Conservation (phyloP, 2,329 filamentous ascomycete species). For the Arthroderma sp. region DNA sequence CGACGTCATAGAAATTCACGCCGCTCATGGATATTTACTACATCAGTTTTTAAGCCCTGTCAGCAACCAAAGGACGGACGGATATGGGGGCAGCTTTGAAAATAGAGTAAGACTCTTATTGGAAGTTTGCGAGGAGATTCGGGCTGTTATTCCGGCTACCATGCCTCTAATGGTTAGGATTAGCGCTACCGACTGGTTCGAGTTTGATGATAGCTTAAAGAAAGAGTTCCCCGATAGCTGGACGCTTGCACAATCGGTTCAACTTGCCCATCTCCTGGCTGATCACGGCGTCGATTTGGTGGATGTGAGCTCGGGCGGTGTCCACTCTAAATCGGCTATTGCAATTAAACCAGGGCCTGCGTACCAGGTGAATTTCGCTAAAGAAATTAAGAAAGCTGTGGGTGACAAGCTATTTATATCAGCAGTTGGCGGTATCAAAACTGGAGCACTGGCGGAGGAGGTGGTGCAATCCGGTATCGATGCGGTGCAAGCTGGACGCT, state of each 20-base stretch:
- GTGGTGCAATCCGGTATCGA: constrained; percentile 47
- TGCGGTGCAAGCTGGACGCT: constrained; percentile 58
- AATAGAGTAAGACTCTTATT: constrained; percentile 57
- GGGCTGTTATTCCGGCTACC: constrained; percentile 48
- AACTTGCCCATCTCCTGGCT: constrained; percentile 54
- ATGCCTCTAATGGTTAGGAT: constrained; percentile 65
- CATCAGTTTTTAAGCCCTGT: constrained; percentile 56
- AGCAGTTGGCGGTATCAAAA: constrained; percentile 61
- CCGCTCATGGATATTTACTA: constrained; percentile 66
- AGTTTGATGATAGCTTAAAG: constrained; percentile 22
- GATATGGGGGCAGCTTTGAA: constrained; percentile 39
- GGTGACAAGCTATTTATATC: constrained; percentile 58
- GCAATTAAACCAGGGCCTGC: constrained; percentile 39
- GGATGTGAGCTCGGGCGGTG: constrained; percentile 68
- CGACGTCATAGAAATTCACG: constrained; percentile 69
- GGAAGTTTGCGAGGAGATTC: constrained; percentile 51
- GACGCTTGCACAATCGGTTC: constrained; percentile 52
- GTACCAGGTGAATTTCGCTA: constrained; percentile 64
- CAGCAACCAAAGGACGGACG: constrained; percentile 53
- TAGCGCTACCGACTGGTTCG: constrained; percentile 62
- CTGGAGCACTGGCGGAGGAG: constrained; percentile 54
- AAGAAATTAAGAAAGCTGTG: constrained; percentile 58
- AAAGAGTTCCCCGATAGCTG: constrained; percentile 48
- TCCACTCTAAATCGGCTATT: constrained; percentile 36
- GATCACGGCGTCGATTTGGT: constrained; percentile 66